These are phyloP conservation scores for Colletotrichum lindemuthianum DNA, from an alignment of 2,329 filamentous ascomycete species.

Conservation along the genomic window DNA sequence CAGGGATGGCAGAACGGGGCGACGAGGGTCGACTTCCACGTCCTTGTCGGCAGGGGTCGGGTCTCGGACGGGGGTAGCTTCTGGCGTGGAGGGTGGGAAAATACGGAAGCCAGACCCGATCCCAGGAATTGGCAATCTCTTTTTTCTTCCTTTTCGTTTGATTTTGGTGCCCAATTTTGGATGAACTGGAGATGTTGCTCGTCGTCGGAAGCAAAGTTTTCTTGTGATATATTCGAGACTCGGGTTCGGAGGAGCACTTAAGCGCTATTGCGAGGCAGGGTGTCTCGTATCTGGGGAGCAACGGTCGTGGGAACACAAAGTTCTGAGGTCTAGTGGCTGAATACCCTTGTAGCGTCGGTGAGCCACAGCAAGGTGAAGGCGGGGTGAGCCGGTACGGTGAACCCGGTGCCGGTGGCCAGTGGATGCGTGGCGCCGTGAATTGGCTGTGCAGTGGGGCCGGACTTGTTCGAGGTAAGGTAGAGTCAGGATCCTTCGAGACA, in stretches of 20 bases:
- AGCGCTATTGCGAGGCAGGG: neutral
- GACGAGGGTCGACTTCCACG: conserved; percentile 2
- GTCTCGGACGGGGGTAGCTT: neutral
- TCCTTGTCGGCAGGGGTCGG: conserved; percentile 18
- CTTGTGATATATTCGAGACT: neutral
- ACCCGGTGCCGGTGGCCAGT: conserved; percentile 15
- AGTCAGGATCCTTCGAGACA: neutral
- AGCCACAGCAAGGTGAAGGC: conserved; percentile 9
- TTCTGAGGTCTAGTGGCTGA: too few species aligned
- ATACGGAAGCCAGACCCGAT: conserved; percentile 36
- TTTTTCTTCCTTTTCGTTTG: conserved; percentile 19
- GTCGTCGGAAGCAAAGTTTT: conserved; percentile 11
- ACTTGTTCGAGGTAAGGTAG: neutral
- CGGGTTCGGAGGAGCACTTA: too few species aligned
- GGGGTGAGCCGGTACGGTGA: conserved; percentile 20
- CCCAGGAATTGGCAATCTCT: conserved; percentile 34
- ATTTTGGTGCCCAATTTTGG: conserved; percentile 21
- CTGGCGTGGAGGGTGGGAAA: conserved; percentile 31
- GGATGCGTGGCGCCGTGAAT: too few species aligned
- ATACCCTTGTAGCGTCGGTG: conserved; percentile 15
- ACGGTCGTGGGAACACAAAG: too few species aligned
- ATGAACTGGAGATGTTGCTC: conserved; percentile 5
- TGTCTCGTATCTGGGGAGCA: too few species aligned
- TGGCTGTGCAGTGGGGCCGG: too few species aligned
- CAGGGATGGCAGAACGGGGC: conserved; percentile 19